Evolutionary conservation across 2,329 filamentous ascomycete genomes (phyloP).

Genomic region (Xylariales sp.): DNA sequence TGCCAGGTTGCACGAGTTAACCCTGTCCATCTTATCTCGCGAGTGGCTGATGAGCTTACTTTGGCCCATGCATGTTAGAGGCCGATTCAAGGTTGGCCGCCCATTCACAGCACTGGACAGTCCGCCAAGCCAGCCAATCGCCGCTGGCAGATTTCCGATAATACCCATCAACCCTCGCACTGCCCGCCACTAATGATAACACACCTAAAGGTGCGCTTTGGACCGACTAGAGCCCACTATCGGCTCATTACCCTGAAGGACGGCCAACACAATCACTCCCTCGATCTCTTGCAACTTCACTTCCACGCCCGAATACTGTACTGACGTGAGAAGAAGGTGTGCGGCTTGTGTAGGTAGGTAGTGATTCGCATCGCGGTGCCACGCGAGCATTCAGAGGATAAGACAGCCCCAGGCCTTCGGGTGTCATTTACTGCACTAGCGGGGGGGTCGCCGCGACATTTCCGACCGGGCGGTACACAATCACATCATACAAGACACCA

Average conservation of each 20-base stretch:
- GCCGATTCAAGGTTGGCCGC: constrained; percentile 3
- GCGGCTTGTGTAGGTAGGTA: too few species aligned
- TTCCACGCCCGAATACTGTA: not conserved
- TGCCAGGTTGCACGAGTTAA: too few species aligned
- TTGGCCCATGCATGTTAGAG: not conserved
- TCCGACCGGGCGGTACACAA: not conserved
- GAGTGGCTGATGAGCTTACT: not conserved
- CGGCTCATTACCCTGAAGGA: too few species aligned
- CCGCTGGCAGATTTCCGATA: constrained; percentile 14
- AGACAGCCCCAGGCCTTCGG: too few species aligned
- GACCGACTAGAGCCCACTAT: too few species aligned
- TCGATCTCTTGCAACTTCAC: not conserved
- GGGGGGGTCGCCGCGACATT: not conserved
- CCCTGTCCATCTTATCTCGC: constrained; percentile 9
- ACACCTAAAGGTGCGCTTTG: not conserved
- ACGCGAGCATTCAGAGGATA: too few species aligned
- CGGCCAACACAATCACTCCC: too few species aligned
- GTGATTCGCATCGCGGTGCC: too few species aligned
- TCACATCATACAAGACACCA: too few species aligned
- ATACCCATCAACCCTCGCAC: constrained; percentile 13
- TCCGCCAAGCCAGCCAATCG: constrained; percentile 5
- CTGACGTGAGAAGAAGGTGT: too few species aligned
- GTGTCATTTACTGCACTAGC: too few species aligned
- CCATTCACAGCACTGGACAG: not conserved
- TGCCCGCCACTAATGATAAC: constrained; percentile 7